A percentile compares a stretch with the other conserved stretches of the same genome.
These are phyloP conservation scores for Colletotrichum limetticola DNA, from an alignment of 2,329 filamentous ascomycete species.

Conservation along the genomic window DNA sequence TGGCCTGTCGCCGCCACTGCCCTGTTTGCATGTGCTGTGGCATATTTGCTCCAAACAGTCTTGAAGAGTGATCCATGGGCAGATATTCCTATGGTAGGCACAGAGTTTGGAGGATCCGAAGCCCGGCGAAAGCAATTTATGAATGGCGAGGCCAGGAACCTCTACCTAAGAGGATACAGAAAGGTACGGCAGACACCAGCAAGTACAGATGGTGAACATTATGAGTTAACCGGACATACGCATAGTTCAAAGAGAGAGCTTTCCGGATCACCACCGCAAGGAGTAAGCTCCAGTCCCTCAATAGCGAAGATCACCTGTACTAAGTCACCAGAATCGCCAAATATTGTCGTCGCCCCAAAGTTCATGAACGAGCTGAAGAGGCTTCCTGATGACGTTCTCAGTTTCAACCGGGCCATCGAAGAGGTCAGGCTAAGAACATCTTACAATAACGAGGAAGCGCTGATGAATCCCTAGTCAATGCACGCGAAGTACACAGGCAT, in stretches of 20 bases:
- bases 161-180: slow-evolving; percentile 44
- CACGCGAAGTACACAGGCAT: slow-evolving; percentile 48
- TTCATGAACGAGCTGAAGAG: slow-evolving; percentile 45
- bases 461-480: slow-evolving; percentile 37
- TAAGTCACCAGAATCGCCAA: slow-evolving; percentile 35
- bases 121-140: slow-evolving; percentile 42
- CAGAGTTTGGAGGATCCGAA: slow-evolving; percentile 40
- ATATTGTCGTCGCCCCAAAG: slow-evolving; percentile 44
- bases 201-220: no score
- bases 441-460: neutral
- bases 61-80: slow-evolving; percentile 17
- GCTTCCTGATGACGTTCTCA: slow-evolving; percentile 46
- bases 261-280: slow-evolving; percentile 42
- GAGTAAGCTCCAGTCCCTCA: slow-evolving; percentile 17
- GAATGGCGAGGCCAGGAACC: slow-evolving; percentile 30
- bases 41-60: neutral
- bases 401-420: slow-evolving; percentile 41
- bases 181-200: slow-evolving; percentile 37
- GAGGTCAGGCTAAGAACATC: slow-evolving; percentile 30
- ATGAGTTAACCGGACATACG: neutral
- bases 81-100: slow-evolving; percentile 40
- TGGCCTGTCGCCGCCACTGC: slow-evolving; percentile 20
- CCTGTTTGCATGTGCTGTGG: slow-evolving; percentile 3
- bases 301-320: neutral
- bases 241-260: slow-evolving; percentile 45